Evolutionary conservation across 345 rosid genomes (phyloP).

Genomic region (Eucalyptus pauciflora): DNA sequence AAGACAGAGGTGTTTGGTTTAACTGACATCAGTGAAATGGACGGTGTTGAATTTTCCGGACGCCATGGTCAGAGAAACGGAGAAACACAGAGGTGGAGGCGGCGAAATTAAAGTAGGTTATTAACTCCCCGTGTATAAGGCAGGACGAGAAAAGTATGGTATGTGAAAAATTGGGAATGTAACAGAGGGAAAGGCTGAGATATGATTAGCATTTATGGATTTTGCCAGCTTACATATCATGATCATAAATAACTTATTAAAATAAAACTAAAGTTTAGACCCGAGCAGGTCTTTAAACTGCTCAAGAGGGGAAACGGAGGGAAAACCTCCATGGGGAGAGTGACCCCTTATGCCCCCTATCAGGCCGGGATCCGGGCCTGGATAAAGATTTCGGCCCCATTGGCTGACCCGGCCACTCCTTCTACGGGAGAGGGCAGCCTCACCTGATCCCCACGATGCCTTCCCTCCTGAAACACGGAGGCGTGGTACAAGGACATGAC

Average conservation of each 20-base stretch:
- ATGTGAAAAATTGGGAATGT: neutral
- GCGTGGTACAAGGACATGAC: too few species aligned
- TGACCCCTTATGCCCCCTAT: too few species aligned
- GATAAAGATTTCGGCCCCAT: too few species aligned
- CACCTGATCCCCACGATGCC: too few species aligned
- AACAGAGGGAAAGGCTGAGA: neutral
- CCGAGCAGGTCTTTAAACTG: too few species aligned
- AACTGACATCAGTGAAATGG: neutral
- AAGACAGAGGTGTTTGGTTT: neutral
- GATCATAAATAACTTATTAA: neutral
- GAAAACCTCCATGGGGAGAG: too few species aligned
- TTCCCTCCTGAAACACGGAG: too few species aligned
- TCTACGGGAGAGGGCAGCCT: too few species aligned
- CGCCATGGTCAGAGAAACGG: neutral
- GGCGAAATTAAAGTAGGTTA: neutral
- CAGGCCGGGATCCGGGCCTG: too few species aligned
- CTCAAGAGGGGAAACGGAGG: too few species aligned
- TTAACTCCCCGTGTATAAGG: neutral
- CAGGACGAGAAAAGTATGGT: neutral
- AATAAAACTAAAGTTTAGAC: neutral
- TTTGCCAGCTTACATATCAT: neutral
- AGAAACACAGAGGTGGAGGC: neutral
- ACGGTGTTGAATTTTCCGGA: neutral
- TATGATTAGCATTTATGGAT: neutral
- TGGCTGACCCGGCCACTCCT: too few species aligned